phyloP scores from a whole-genome alignment of 768 basidiomycete species.

The Leccinum imitatum region DNA sequence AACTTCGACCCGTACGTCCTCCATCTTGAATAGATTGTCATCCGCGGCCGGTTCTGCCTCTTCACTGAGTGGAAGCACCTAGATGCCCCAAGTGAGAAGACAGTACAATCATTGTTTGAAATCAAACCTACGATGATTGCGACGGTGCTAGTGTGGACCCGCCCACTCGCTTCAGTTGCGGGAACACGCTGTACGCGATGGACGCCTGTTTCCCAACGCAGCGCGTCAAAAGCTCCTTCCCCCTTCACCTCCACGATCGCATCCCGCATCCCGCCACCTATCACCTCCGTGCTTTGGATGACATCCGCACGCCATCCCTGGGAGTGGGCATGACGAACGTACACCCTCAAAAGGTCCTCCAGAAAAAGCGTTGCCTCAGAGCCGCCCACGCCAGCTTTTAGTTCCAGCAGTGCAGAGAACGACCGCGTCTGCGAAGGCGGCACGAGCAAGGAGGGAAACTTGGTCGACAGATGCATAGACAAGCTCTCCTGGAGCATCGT shows the following conservation, averaged over 20 bases:
- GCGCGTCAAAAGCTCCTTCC: conserved; percentile 68
- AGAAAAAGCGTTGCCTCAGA: conserved; percentile 85
- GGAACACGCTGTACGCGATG: conserved; percentile 96
- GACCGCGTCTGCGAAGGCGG: conserved; percentile 65
- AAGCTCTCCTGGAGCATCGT: conserved; percentile 38
- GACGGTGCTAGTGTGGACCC: conserved; percentile 91
- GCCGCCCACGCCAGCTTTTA: conserved; percentile 93
- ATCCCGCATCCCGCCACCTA: conserved; percentile 71
- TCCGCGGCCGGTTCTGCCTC: conserved; percentile 51
- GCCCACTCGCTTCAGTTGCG: conserved; percentile 81
- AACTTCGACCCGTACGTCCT: conserved; percentile 88
- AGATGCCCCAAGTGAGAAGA: conserved; percentile 1
- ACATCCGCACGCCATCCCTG: conserved; percentile 63
- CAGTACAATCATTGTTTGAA: not conserved
- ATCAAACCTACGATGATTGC: conserved; percentile 67
- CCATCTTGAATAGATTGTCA: conserved; percentile 76
- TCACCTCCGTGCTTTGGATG: conserved; percentile 56
- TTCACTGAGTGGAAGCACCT: conserved; percentile 83
- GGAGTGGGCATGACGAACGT: conserved; percentile 57
- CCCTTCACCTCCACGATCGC: conserved; percentile 81
- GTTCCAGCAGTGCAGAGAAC: conserved; percentile 80
- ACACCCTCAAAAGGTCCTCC: conserved; percentile 78
- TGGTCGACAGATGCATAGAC: conserved; percentile 32
- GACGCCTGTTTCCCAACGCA: conserved; percentile 93
- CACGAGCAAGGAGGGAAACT: conserved; percentile 71